Percentiles rank a stretch among this genome's conserved stretches.
Evolutionary conservation across 2,329 filamentous ascomycete species (phyloP).

Genomic region (Lasiodiplodia hormozganensis): DNA sequence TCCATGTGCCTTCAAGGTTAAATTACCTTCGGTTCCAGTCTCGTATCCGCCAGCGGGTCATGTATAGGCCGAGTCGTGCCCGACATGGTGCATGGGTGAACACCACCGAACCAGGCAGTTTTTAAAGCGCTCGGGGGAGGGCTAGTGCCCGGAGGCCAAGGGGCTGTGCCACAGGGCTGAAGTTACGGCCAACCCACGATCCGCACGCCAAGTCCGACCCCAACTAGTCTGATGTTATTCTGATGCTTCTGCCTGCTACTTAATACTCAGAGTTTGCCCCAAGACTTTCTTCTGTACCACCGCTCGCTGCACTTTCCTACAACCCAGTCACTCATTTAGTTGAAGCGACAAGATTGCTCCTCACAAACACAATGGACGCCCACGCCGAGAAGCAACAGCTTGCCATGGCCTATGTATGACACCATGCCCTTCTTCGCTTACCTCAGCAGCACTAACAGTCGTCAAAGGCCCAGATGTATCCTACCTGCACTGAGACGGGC

Average conservation of each 20-base stretch:
- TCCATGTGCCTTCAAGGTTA: not conserved
- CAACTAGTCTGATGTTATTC: slow-evolving; percentile 43
- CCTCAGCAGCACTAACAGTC: not conserved
- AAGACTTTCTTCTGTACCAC: not conserved
- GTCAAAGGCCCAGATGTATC: slow-evolving; percentile 8
- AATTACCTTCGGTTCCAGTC: slow-evolving; percentile 4
- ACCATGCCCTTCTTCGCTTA: not conserved
- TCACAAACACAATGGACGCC: slow-evolving; percentile 21
- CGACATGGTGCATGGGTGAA: not conserved
- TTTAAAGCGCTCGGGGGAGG: slow-evolving; percentile 9
- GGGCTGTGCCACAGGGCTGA: slow-evolving; percentile 22
- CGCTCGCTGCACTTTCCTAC: slow-evolving; percentile 9
- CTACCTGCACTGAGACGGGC: slow-evolving; percentile 8
- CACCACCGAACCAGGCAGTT: not conserved
- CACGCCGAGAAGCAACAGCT: slow-evolving; percentile 18
- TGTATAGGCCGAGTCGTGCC: not conserved
- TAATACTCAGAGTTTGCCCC: not conserved
- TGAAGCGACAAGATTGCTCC: not conserved
- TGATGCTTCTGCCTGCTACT: slow-evolving; percentile 34
- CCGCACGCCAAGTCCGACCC: slow-evolving; percentile 37
- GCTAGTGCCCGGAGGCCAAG: not conserved
- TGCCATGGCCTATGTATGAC: slow-evolving; percentile 12
- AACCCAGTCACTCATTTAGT: not conserved
- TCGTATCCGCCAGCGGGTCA: slow-evolving; percentile 6
- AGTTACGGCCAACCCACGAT: slow-evolving; percentile 38